Base-by-base conservation (phyloP, 768 basidiomycete species). In the Dioszegia crocea region DNA sequence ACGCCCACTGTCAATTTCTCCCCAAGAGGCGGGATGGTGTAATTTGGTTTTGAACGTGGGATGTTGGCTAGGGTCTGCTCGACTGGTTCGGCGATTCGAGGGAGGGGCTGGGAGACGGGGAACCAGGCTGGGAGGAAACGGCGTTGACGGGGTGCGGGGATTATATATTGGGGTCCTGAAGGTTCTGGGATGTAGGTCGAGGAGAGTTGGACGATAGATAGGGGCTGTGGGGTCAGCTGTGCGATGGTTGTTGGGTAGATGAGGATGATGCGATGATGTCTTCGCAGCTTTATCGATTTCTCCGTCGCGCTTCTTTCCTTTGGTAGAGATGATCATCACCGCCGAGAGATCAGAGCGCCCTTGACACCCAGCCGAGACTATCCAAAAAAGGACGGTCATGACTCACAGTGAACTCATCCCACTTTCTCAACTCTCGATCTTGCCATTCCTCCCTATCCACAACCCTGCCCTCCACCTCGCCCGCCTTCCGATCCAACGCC, bases 1-100 rank as follows among this genome's bases (percentile, higher is more conserved):
- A 71, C 67, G 1, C 70, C 70, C 17, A 71, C 50, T 0, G 65
- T 45, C 6, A 68, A 52, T n/a, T 71, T 64, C 19, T 49, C 52
- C 2, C 64, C 66, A 11, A 21, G 30, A 59, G 26, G 43, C 54
- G 19, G 68, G 41, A 48, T 24, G 30, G 24, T 9, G 41, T 56
- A 44, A 23, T 29, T 58, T 14, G 44, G 56, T 52, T 46, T 36
- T 4, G 30, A 40, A 1, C 41, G 21, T 19, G 31, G 12, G 4
- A 31, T 41, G 12, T 21, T 43, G 39, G 31, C 39, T 17, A 31
- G 33, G 19, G 29, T 23, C 17, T 44, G 23, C 33, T 39, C 48
- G 11, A 3, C 43, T 24, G 33, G n/a, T 36, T 21, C 19, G 16
- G 48, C 41, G 14, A 59, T 49, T 41, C 57, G 36, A 19, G 54